Conservation (phyloP, 805 yeast genomes). For the Yamadazyma akitaensis region DNA sequence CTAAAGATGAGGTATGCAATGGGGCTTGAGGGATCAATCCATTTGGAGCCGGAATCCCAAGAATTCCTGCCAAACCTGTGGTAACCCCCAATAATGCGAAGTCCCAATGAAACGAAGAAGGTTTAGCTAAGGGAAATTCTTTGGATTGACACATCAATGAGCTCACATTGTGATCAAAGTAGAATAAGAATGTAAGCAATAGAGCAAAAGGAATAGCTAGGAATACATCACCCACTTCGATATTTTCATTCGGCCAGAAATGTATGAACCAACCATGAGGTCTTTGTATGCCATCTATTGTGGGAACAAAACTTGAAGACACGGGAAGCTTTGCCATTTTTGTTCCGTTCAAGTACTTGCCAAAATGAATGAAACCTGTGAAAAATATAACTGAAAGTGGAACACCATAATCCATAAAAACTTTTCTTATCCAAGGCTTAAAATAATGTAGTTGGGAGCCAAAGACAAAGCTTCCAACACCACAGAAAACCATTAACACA, state of each 20-base stretch:
- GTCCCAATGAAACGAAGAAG: slow-evolving; percentile 92
- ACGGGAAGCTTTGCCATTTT: slow-evolving; percentile 64
- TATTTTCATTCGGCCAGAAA: slow-evolving; percentile 58
- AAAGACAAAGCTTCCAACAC: slow-evolving; percentile 55
- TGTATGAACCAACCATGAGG: slow-evolving; percentile 73
- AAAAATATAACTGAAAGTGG: slow-evolving; percentile 83
- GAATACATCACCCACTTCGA: slow-evolving; percentile 72
- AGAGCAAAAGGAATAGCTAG: slow-evolving; percentile 92
- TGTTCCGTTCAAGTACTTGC: slow-evolving; percentile 63
- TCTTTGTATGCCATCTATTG: slow-evolving; percentile 36
- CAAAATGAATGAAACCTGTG: slow-evolving; percentile 91
- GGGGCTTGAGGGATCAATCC: slow-evolving; percentile 98
- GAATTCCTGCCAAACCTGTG: slow-evolving; percentile 80
- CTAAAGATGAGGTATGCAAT: slow-evolving; percentile 75
- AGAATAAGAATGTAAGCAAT: slow-evolving; percentile 77
- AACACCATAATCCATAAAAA: slow-evolving; percentile 82
- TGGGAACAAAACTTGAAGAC: slow-evolving; percentile 72
- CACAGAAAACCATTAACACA: slow-evolving; percentile 71
- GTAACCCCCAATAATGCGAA: slow-evolving; percentile 78
- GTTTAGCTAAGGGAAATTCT: slow-evolving; percentile 77
- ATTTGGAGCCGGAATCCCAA: slow-evolving; percentile 95
- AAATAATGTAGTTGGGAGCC: slow-evolving; percentile 65
- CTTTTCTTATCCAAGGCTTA: slow-evolving; percentile 55
- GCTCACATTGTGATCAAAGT: slow-evolving; percentile 94
- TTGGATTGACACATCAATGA: slow-evolving; percentile 88